phyloP scores from a whole-genome alignment of 768 basidiomycete species.

The Symmetrospora coprosmae region DNA sequence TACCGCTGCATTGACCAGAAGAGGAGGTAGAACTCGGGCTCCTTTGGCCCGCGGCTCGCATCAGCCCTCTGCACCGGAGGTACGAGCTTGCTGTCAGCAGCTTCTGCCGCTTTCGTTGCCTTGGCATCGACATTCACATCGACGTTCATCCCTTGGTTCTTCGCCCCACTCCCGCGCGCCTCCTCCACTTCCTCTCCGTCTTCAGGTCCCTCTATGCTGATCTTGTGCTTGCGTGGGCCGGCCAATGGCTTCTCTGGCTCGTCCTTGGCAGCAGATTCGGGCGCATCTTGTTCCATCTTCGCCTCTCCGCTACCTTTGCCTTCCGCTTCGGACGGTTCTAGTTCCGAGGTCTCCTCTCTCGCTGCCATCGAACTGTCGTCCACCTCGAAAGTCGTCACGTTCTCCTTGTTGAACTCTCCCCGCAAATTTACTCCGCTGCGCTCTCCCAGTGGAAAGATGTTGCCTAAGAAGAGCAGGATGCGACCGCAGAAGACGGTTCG shows the following conservation, averaged over 20 bases:
- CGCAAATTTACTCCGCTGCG: conserved; percentile 80
- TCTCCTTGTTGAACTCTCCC: conserved; percentile 56
- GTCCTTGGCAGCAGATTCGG: not conserved
- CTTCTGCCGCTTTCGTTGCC: conserved; percentile 34
- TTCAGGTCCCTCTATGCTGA: conserved; percentile 6
- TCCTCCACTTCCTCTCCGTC: conserved; percentile 15
- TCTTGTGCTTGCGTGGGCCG: no score
- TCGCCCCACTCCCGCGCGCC: not conserved
- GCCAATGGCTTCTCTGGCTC: not conserved
- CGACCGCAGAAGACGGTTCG: conserved; percentile 77
- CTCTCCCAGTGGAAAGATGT: conserved; percentile 74
- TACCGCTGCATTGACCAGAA: conserved; percentile 81
- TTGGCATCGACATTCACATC: conserved; percentile 22
- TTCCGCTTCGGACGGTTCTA: conserved; percentile 28
- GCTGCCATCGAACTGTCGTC: conserved; percentile 45
- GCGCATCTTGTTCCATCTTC: conserved; percentile 26
- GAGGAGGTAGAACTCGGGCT: conserved; percentile 60
- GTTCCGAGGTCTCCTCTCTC: conserved; percentile 34
- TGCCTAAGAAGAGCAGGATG: conserved; percentile 71
- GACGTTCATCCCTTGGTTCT: conserved; percentile 38
- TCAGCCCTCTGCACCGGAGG: conserved; percentile 23
- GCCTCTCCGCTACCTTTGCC: not conserved
- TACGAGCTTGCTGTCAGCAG: not conserved
- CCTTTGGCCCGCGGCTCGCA: conserved; percentile 52
- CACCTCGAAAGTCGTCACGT: conserved; percentile 28